Evolutionary conservation across 2,329 filamentous ascomycete genomes (phyloP), one percentile per base, ranked within the genome.

Genomic region (Metarhizium robertsii): DNA sequence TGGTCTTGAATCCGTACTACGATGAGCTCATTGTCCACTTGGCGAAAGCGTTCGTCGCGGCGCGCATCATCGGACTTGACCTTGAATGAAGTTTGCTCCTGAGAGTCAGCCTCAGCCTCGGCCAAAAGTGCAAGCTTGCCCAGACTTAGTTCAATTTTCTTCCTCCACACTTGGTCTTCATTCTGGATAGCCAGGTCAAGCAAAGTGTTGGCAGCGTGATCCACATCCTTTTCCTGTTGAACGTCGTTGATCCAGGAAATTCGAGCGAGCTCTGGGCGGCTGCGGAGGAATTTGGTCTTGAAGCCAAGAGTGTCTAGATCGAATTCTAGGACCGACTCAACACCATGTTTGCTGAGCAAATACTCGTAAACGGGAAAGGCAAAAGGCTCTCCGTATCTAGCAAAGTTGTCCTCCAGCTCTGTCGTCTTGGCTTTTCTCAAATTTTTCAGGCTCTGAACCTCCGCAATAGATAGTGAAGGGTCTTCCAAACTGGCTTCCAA

Each of bases 181-280:
- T 84, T 82, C 52, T 79, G 78, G 20, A 86, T 74, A 0, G 89
- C 91, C 20, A 92, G 77, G 7, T 82, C 75, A 47, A 88, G 75
- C 50, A 99, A 78, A 0, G 85, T 87, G 46, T 83, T 74, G 5
- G 87, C 85, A 11, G 92, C 92, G 55, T 83, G 80, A 13, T 81
- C 76, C 59, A 90, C 90, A 63, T 96, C 84, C 57, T 84, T 79
- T 66, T 94, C 88, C 29, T 81, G 79, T 58, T 85, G 78, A 7
- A 97, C 80, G 66, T 97, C 92, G 67, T 99, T 95, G 73, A 99
- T 95, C 94, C 94, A 99, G 51, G 86, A 85, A 48, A 99, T 78
- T 63, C 90, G 90, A 32, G 86, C 85, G 59, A 90, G 83, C 59
- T 85, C 79, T 0, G 84, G 80, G 60, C 85, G 82, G 55, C 82